phyloP scores from a whole-genome alignment of 495 filamentous ascomycete genomes.

The Neurospora sp. region DNA sequence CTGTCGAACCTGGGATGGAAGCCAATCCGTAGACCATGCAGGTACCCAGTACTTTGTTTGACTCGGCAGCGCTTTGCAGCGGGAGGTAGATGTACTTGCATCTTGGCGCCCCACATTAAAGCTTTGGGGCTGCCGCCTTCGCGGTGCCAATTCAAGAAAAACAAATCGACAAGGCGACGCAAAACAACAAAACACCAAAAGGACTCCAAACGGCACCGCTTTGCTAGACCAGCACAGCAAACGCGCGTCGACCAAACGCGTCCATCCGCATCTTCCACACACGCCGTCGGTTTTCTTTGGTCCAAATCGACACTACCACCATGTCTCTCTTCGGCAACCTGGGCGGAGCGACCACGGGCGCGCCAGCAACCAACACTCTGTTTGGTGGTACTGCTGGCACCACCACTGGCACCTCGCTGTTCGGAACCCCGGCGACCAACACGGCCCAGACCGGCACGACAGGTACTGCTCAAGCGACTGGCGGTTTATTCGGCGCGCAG shows the following conservation, averaged over 20 bases:
- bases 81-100: not conserved
- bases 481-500: not conserved
- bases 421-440: constrained; percentile 1
- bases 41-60: not conserved
- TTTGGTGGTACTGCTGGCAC: not conserved
- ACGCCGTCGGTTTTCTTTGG: not conserved
- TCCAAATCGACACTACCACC: not conserved
- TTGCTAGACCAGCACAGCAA: not conserved
- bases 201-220: constrained; percentile 1
- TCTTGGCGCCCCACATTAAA: constrained; percentile 1
- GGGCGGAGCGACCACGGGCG: constrained; percentile 1
- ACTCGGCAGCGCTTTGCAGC: not conserved
- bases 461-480: constrained; percentile 4
- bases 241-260: constrained; percentile 4
- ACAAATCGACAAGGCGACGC: not conserved
- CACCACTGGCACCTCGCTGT: constrained; percentile 4
- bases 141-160: not conserved
- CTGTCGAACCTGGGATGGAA: not conserved
- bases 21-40: not conserved
- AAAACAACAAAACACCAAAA: constrained; percentile 3
- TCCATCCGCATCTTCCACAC: not conserved
- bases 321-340: constrained; percentile 10
- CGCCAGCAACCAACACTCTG: not conserved
- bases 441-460: constrained; percentile 6
- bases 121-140: not conserved